A percentile compares a stretch with the other conserved stretches of the same genome.
Conservation (phyloP, 495 filamentous ascomycete species). For the Astrothelium subdiscretum region DNA sequence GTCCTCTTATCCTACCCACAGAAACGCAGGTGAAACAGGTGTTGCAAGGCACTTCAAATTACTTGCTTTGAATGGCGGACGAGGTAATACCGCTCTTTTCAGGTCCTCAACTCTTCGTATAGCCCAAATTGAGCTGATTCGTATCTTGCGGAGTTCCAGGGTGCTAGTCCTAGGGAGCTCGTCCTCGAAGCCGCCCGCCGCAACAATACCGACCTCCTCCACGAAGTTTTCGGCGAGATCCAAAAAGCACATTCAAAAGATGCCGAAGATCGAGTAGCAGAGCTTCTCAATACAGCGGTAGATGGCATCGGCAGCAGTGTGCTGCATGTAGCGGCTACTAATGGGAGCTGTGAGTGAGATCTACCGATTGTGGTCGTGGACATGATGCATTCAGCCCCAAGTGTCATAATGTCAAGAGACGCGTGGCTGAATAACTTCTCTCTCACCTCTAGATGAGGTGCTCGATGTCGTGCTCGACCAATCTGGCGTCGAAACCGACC, state of each 20-base stretch:
- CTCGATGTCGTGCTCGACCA: conserved; percentile 92
- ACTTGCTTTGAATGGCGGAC: neutral
- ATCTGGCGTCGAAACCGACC: conserved; percentile 89
- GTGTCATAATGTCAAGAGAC: neutral
- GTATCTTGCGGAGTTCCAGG: conserved; percentile 40
- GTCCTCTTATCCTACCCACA: neutral
- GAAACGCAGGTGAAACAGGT: neutral
- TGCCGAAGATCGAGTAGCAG: conserved; percentile 41
- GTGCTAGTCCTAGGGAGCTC: conserved; percentile 72
- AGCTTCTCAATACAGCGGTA: conserved; percentile 69
- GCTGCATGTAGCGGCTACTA: conserved; percentile 75
- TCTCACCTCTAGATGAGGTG: conserved; percentile 45
- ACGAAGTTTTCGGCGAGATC: conserved; percentile 37
- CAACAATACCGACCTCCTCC: conserved; percentile 77
- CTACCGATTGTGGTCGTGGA: neutral
- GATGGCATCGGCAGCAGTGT: conserved; percentile 78
- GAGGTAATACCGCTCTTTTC: neutral
- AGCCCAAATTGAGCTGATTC: neutral
- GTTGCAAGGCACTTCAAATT: neutral
- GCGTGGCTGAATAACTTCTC: neutral
- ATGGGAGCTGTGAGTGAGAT: conserved; percentile 67
- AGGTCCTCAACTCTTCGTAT: neutral
- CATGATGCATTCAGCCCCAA: no score
- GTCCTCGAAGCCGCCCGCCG: conserved; percentile 89
- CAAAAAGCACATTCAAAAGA: conserved; percentile 38